A percentile compares a stretch with the other conserved stretches of the same genome.
Evolutionary conservation across 352 stramenopile genomes (phyloP).

Genomic region (Phytophthora citricola): DNA sequence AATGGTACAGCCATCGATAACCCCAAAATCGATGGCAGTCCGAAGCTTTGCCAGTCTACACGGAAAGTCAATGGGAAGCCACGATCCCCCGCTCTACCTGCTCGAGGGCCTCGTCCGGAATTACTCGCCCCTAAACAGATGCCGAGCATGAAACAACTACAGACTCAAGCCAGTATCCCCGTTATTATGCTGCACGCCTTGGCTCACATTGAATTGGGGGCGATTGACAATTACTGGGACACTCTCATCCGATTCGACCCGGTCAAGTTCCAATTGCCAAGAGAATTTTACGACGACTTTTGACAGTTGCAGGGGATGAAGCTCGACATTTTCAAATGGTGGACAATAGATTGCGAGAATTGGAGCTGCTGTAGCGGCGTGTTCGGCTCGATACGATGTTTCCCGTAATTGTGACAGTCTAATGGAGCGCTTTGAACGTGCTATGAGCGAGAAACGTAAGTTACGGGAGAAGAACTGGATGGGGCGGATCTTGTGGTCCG

Average conservation of each 20-base stretch:
- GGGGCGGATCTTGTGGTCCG: slow-evolving; percentile 83
- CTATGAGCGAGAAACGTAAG: slow-evolving; percentile 34
- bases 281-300: slow-evolving; percentile 81
- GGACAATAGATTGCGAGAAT: slow-evolving; percentile 60
- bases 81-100: slow-evolving; percentile 57
- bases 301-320: slow-evolving; percentile 76
- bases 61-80: slow-evolving; percentile 24
- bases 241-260: slow-evolving; percentile 86
- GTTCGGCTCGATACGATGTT: slow-evolving; percentile 52
- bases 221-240: slow-evolving; percentile 91
- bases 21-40: slow-evolving; percentile 47
- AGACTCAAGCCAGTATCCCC: slow-evolving; percentile 58
- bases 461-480: slow-evolving; percentile 67
- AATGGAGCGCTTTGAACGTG: slow-evolving; percentile 58
- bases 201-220: slow-evolving; percentile 87
- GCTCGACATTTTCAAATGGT: slow-evolving; percentile 85
- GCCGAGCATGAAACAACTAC: slow-evolving; percentile 71
- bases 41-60: slow-evolving; percentile 48
- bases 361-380: slow-evolving; percentile 50
- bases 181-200: slow-evolving; percentile 84
- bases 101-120: slow-evolving; percentile 48
- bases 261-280: slow-evolving; percentile 45
- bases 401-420: slow-evolving; percentile 55
- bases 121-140: slow-evolving; percentile 77
- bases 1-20: slow-evolving; percentile 21